phyloP scores from a whole-genome alignment of 495 filamentous ascomycete species.

The Chaetomidium leptoderma region DNA sequence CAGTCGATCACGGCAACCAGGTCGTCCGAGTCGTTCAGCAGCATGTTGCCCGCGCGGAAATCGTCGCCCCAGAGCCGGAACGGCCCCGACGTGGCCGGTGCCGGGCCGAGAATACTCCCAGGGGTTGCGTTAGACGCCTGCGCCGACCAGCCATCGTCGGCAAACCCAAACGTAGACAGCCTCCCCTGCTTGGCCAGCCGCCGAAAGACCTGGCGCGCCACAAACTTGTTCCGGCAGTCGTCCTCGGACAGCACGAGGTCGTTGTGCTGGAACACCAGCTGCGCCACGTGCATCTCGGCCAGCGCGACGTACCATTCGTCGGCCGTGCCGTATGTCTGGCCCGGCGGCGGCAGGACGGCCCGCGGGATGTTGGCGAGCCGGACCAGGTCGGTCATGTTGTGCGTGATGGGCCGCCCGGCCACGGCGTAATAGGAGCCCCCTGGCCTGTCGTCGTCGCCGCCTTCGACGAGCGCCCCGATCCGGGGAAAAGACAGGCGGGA shows the following conservation, averaged over 20 bases:
- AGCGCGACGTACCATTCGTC: conserved; percentile 41
- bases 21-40: conserved; percentile 18
- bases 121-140: background rate
- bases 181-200: conserved; percentile 29
- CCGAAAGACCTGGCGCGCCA: conserved; percentile 35
- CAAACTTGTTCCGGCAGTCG: conserved; percentile 35
- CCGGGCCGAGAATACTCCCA: background rate
- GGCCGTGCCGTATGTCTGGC: conserved; percentile 27
- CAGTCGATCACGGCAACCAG: conserved; percentile 35
- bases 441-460: background rate
- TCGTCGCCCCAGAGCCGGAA: conserved; percentile 30
- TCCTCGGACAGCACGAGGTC: conserved; percentile 34
- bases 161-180: conserved; percentile 23
- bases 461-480: conserved; percentile 32
- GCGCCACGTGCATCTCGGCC: conserved; percentile 39
- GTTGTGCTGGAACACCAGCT: conserved; percentile 42
- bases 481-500: conserved; percentile 22
- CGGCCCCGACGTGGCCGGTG: conserved; percentile 7
- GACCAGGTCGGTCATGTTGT: conserved; percentile 23
- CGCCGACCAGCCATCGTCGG: conserved; percentile 16
- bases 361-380: conserved; percentile 14
- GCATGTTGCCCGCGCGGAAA: conserved; percentile 25
- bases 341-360: conserved; percentile 6
- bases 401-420: conserved; percentile 16
- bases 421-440: conserved; percentile 1